A percentile compares a stretch with the other conserved stretches of the same genome.
Conservation (phyloP, 1,284 basidiomycete species). For the Microbotryomycetes sp. region DNA sequence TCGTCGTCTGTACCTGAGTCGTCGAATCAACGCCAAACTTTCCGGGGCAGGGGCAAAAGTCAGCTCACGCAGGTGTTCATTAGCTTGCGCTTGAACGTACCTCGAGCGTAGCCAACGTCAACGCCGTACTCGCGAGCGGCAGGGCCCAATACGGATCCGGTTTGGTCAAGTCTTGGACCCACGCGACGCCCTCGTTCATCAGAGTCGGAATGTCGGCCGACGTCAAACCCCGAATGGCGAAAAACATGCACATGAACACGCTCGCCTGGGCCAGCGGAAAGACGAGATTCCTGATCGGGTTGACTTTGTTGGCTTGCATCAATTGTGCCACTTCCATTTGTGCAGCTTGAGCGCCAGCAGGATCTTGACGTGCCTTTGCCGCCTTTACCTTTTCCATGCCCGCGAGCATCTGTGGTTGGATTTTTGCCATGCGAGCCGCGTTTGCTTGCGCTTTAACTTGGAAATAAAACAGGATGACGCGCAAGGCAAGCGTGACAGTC, state of each 20-base stretch:
- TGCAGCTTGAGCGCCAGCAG: slow-evolving; percentile 51
- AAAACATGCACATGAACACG: slow-evolving; percentile 76
- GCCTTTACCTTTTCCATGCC: slow-evolving; percentile 51
- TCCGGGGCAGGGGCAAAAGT: slow-evolving; percentile 1
- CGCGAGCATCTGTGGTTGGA: slow-evolving; percentile 53
- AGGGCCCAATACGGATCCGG: slow-evolving; percentile 72
- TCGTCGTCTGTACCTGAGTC: slow-evolving; percentile 46
- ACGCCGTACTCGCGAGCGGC: slow-evolving; percentile 57
- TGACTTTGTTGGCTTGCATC: slow-evolving; percentile 63
- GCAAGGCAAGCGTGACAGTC: slow-evolving; percentile 60
- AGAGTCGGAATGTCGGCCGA: slow-evolving; percentile 64
- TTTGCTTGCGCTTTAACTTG: slow-evolving; percentile 59
- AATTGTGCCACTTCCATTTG: slow-evolving; percentile 56
- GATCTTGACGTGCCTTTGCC: slow-evolving; percentile 49
- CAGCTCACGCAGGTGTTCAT: neutral
- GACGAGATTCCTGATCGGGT: slow-evolving; percentile 53
- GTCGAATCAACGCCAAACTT: slow-evolving; percentile 58
- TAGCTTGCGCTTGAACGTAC: slow-evolving; percentile 41
- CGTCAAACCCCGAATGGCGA: slow-evolving; percentile 68
- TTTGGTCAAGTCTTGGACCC: slow-evolving; percentile 69
- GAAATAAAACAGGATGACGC: slow-evolving; percentile 62
- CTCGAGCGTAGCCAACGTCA: slow-evolving; percentile 64
- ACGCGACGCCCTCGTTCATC: slow-evolving; percentile 65
- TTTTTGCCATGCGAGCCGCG: slow-evolving; percentile 60
- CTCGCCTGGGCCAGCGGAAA: slow-evolving; percentile 67